A percentile compares a stretch with the other conserved stretches of the same genome.
These are phyloP conservation scores for Solanum ossicruentum DNA, from an alignment of 257 asterid genomes.

Conservation along the genomic window DNA sequence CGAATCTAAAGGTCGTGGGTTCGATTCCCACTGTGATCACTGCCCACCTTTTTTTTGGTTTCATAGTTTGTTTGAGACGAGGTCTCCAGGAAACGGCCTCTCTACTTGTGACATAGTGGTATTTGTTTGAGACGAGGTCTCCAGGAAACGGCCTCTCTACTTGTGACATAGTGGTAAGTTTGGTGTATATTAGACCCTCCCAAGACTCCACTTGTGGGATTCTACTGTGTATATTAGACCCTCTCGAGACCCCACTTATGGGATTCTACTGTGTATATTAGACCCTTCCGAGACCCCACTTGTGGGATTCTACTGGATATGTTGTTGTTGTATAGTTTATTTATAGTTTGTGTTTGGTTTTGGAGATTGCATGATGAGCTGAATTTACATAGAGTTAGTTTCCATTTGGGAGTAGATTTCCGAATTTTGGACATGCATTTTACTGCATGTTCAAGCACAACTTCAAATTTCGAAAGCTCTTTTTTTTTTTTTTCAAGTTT, in stretches of 20 bases:
- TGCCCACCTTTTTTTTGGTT: neutral
- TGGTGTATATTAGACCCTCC: too few relatives aligned
- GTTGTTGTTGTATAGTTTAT: too few relatives aligned
- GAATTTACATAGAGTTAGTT: neutral
- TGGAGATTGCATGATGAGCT: neutral
- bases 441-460: neutral
- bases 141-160: too few relatives aligned
- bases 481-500: neutral
- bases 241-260: too few relatives aligned
- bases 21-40: constrained; percentile 15
- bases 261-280: too few relatives aligned
- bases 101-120: too few relatives aligned
- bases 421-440: neutral
- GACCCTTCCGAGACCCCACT: too few relatives aligned
- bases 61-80: neutral
- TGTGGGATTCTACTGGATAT: too few relatives aligned
- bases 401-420: neutral
- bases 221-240: too few relatives aligned
- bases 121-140: neutral
- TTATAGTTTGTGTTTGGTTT: neutral
- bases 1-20: constrained; percentile 99
- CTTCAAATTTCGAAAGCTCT: neutral
- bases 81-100: too few relatives aligned
- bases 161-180: too few relatives aligned
- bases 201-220: too few relatives aligned